Base-by-base conservation (phyloP, 106 monocot genomes). In the Alisma plantagoaquatica region DNA sequence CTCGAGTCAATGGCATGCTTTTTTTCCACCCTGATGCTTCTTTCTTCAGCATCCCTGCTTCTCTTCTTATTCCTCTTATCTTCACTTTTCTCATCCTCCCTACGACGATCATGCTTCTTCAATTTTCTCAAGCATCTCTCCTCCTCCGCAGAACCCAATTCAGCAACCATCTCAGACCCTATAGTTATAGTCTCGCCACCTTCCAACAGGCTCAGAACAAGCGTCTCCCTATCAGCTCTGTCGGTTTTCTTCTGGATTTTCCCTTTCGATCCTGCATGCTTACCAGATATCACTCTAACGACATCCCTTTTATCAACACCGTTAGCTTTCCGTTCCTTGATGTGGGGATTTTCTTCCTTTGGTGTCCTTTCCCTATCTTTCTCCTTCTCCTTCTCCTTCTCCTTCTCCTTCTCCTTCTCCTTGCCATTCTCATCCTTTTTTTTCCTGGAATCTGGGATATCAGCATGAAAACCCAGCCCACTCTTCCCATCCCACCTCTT, bases 391-490 rank as follows among this genome's bases (percentile, higher is more conserved):
- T 41, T 43, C 24, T 56, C n/a, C n/a, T n/a, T n/a, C 35, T 6
- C 9, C 35, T 38, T 33, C 54, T 23, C 11, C 2, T n/a, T 38
- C 4, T 2, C 21, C 18, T 2, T 14, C 28, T 24, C 0, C 1
- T 2, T 17, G 6, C 27, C 27, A 32, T 47, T 60, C 49, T 45
- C 44, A 27, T 51, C 44, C 45, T 67, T 35, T 33, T 44, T 38
- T 19, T 53, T 64, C 48, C 72, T 50, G 1, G 65, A 33, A 29
- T 63, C 65, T 1, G 58, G 41, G 3, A 27, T 29, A 1, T 72
- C 54, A 14, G 81, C 74, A 12, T 29, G 31, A 42, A 76, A 90
- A 5, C 98, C 98, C 1, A 98, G 42, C 8, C 98, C 98, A 0
- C 71, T 67, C 0, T 61, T 74, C 7, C 79, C 98, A 2, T 65